phyloP scores from a whole-genome alignment of 768 basidiomycete genomes.

The Suillus sp. region DNA sequence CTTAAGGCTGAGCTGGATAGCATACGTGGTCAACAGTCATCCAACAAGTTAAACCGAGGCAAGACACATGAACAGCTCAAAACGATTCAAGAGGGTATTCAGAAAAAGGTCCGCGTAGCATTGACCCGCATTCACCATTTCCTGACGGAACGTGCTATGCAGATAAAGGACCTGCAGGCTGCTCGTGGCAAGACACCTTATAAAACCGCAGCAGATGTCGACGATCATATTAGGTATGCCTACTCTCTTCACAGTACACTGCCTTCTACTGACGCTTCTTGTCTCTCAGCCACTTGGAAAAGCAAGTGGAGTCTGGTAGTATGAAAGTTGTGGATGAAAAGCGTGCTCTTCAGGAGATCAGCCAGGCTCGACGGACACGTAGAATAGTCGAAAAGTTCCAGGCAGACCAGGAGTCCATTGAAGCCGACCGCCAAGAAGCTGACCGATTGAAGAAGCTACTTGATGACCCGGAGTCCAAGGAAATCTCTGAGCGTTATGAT shows the following conservation, averaged over 20 bases:
- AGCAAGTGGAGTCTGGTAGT: conserved; percentile 87
- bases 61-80: conserved; percentile 83
- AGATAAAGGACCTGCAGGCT: conserved; percentile 88
- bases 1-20: conserved; percentile 82
- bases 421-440: conserved; percentile 69
- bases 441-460: conserved; percentile 82
- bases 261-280: conserved; percentile 12
- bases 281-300: conserved; percentile 69
- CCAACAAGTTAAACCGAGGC: conserved; percentile 65
- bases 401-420: conserved; percentile 76
- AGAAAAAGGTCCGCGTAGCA: conserved; percentile 67
- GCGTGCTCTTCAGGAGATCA: conserved; percentile 90
- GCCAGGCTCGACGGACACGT: conserved; percentile 66
- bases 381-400: conserved; percentile 82
- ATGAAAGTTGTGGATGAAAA: conserved; percentile 96
- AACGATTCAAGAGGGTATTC: conserved; percentile 69
- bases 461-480: conserved; percentile 89
- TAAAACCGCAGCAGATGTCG: conserved; percentile 84
- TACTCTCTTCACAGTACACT: conserved; percentile 10
- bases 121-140: not conserved
- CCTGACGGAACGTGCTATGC: conserved; percentile 11
- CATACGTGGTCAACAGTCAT: conserved; percentile 78
- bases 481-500: conserved; percentile 78
- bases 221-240: conserved; percentile 80
- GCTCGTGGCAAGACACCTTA: conserved; percentile 76